Base-by-base conservation (phyloP, 2,329 filamentous ascomycete genomes). In the Bipolaris zeicola region DNA sequence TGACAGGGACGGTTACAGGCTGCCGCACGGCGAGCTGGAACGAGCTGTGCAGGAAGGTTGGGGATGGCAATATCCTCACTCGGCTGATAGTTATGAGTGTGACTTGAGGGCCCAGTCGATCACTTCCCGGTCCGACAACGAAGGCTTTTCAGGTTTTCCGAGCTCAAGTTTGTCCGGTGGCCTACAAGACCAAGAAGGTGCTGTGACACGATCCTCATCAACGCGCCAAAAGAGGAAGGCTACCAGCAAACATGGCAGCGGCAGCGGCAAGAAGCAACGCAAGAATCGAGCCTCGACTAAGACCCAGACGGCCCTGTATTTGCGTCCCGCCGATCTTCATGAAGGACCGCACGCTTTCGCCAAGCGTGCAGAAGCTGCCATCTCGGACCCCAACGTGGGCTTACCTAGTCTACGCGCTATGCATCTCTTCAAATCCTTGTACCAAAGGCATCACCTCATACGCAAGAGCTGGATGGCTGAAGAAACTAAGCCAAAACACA, bases 361-460 rank as follows among this genome's bases (percentile, higher is more conserved):
- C 28, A 92, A 87, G 69, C 90, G 91, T 53, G 95, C 95, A n/a
- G 88, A 89, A 3, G 74, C 87, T 31, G 91, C 92, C 8, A 87
- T 97, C 13, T 90, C 92, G 1, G 89, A 94, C 69, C 92, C 92
- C 6, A 84, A 89, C 41, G 80, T 96, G 38, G 93, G 93, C 11
- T 77, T 98, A 4, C 81, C 91, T 3, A 90, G 87, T 66, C 80
- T 99, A 33, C 87, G 90, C 43, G 89, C 89, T 66, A 85, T 98
- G 57, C 95, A 98, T 75, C 85, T 99, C 1, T 98, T 91, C 84
- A 99, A 99, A 76, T 96, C 94, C 0, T 84, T 99, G 5, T 99
- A 98, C 72, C 91, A 94, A 61, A 89, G 95, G 8, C 93, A 98
- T 72, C 86, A 95, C 76, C 88, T 95, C 76, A 96, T 99, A 62